Conservation (phyloP, 2,329 filamentous ascomycete species). For the Scedosporium aurantiacum region DNA sequence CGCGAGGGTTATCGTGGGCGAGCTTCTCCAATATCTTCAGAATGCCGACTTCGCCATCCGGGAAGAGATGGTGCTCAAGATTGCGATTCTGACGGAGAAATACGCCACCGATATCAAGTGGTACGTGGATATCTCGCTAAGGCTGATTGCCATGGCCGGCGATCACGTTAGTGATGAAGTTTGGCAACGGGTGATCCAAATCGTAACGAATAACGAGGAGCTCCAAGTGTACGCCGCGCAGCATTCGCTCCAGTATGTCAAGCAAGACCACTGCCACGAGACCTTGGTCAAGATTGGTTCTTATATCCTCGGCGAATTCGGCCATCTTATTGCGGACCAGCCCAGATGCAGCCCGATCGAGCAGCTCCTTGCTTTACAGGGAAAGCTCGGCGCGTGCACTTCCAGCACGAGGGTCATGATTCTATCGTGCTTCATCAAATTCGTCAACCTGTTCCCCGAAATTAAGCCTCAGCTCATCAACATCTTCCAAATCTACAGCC, state of each 20-base stretch:
- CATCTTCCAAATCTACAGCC: constrained; percentile 84
- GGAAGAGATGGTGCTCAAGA: constrained; percentile 98
- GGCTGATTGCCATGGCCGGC: constrained; percentile 89
- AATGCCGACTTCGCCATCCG: constrained; percentile 95
- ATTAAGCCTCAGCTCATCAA: constrained; percentile 92
- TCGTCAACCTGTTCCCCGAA: constrained; percentile 94
- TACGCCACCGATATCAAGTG: constrained; percentile 97
- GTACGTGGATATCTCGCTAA: constrained; percentile 96
- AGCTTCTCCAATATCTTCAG: constrained; percentile 87
- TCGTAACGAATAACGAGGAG: constrained; percentile 98
- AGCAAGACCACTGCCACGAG: constrained; percentile 88
- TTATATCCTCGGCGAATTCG: constrained; percentile 93
- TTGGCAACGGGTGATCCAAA: constrained; percentile 97
- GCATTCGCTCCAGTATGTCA: constrained; percentile 85
- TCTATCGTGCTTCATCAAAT: constrained; percentile 92
- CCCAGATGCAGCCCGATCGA: constrained; percentile 91
- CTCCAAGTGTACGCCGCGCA: constrained; percentile 93
- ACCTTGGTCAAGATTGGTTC: constrained; percentile 96
- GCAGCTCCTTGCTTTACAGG: constrained; percentile 85
- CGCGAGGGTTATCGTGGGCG: constrained; percentile 82
- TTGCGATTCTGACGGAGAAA: constrained; percentile 95
- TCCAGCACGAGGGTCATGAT: constrained; percentile 88
- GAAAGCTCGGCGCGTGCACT: constrained; percentile 80
- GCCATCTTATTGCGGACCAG: constrained; percentile 88
- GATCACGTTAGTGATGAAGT: constrained; percentile 99